phyloP scores from a whole-genome alignment of 306 rosid genomes.

The Pterocarpus macrocarpus region DNA sequence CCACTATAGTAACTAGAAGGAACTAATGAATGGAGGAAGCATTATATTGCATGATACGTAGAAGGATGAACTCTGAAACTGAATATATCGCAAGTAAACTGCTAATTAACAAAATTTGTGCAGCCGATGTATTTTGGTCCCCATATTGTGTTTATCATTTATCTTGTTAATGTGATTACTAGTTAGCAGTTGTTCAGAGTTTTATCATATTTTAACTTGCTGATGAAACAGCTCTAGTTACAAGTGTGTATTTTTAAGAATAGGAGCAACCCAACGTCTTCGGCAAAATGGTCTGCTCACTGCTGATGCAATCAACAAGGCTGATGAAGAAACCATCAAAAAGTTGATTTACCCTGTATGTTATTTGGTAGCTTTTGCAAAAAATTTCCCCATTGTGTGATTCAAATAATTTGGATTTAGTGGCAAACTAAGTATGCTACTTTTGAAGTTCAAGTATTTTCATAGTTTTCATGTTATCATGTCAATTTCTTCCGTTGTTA shows the following conservation, averaged over 20 bases:
- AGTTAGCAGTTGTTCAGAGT: slow-evolving; percentile 22
- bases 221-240: slow-evolving; percentile 39
- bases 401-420: slow-evolving; percentile 34
- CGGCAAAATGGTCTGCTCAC: slow-evolving; percentile 73
- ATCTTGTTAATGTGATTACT: slow-evolving; percentile 16
- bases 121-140: slow-evolving; percentile 9
- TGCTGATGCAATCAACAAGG: slow-evolving; percentile 78
- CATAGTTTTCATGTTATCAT: slow-evolving; percentile 21
- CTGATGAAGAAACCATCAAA: slow-evolving; percentile 82
- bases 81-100: slow-evolving; percentile 14
- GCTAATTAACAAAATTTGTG: slow-evolving; percentile 9
- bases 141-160: slow-evolving; percentile 7
- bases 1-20: background rate
- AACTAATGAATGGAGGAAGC: background rate
- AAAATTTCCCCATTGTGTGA: background rate
- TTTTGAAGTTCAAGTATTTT: slow-evolving; percentile 7
- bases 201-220: slow-evolving; percentile 34
- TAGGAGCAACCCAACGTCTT: slow-evolving; percentile 90
- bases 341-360: slow-evolving; percentile 89
- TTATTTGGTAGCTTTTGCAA: slow-evolving; percentile 36
- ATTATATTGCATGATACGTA: slow-evolving; percentile 29
- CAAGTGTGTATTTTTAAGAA: slow-evolving; percentile 48
- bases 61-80: slow-evolving; percentile 22
- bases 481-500: slow-evolving; percentile 25
- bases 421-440: slow-evolving; percentile 18